Base-by-base conservation (phyloP, 805 yeast species). In the Candida nonsorbophila region DNA sequence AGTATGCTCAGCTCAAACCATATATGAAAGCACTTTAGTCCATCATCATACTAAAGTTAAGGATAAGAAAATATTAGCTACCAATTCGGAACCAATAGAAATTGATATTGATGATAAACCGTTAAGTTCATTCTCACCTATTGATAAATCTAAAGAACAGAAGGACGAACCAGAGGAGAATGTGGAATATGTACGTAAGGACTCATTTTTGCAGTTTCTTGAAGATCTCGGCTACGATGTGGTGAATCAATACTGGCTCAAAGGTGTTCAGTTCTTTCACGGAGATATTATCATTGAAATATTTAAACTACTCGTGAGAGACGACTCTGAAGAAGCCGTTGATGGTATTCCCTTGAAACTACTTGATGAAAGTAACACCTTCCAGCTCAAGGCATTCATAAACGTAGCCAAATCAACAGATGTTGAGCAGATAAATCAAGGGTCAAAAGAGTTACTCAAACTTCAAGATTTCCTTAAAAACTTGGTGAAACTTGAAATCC, bases 341-440 rank as follows among this genome's bases (percentile, higher is more conserved):
- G 26, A 46, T 20, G 44, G 47, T 16, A 52, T 58, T 29, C 50
- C 53, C 14, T 53, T 63, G 27, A 62, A 54, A 42, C 40, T 61
- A 14, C 48, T 69, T 22, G 84, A 77, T 42, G 54, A 65, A 24
- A 70, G 80, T n/a, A 72, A 70, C 16, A 67, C 70, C 5, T 77
- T 67, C 42, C 68, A 79, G 37, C 60, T 85, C 4, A 78, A 76
- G 49, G 77, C 80, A 7, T 79, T 66, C 45, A 75, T 80, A n/a
- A 79, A 84, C 42, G 79, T 84, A 7, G 75, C 76, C 7, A 74
- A 73, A 34, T 62, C 83, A 12, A 82, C 88, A 3, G 95, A 85
- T 53, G 68, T 87, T 24, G 88, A 84, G 17, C 70, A 72, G 28
- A 74, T 83, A 6, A 75, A 74, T 32, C 69, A 69, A 32, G 84